phyloP scores from a whole-genome alignment of 2,329 filamentous ascomycete genomes.

The Talaromyces sp. region DNA sequence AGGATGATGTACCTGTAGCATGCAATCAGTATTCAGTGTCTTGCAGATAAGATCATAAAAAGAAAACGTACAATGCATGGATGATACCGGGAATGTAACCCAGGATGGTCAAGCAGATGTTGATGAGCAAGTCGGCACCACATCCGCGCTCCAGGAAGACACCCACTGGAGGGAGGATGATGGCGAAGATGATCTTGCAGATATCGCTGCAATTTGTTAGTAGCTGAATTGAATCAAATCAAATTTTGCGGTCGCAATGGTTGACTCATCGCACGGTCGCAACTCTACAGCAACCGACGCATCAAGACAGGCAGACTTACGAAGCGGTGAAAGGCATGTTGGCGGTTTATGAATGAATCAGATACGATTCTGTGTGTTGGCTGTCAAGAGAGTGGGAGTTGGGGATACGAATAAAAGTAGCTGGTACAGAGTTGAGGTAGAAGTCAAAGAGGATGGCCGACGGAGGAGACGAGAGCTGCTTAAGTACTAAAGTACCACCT shows the following conservation, averaged over 20 bases:
- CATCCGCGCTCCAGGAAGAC: conserved; percentile 94
- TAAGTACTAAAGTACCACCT: neutral
- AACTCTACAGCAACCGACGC: neutral
- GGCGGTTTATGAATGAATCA: conserved; percentile 22
- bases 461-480: neutral
- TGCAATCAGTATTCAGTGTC: neutral
- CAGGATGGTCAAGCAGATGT: conserved; percentile 80
- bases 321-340: conserved; percentile 52
- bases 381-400: neutral
- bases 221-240: neutral
- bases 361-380: neutral
- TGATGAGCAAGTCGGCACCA: conserved; percentile 83
- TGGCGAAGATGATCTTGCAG: conserved; percentile 81
- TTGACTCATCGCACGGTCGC: conserved; percentile 2
- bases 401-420: neutral
- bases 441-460: neutral
- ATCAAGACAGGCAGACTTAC: conserved; percentile 35
- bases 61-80: conserved; percentile 69
- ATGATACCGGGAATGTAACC: conserved; percentile 80
- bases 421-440: neutral
- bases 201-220: conserved; percentile 55
- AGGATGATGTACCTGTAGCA: conserved; percentile 73
- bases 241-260: neutral
- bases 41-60: conserved; percentile 23
- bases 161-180: conserved; percentile 84